Conservation (phyloP, 768 basidiomycete genomes). For the Agrocybe chaxingu region DNA sequence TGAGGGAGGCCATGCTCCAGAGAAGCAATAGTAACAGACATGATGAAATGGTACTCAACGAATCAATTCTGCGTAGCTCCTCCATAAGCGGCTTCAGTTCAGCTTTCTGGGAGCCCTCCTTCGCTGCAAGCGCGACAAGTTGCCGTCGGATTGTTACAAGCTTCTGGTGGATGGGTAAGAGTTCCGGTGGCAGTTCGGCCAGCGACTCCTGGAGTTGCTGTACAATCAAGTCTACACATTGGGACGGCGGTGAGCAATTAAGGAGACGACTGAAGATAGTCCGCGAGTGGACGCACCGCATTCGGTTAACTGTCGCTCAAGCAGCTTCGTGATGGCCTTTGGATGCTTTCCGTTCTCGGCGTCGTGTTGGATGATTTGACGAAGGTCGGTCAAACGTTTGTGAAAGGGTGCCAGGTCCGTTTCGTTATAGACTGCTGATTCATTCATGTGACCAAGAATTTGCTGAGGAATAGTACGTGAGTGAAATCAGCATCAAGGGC, state of each 20-base stretch:
- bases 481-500: background rate
- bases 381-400: conserved; percentile 74
- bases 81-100: conserved; percentile 90
- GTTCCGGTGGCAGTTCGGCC: conserved; percentile 83
- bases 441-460: conserved; percentile 94
- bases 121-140: conserved; percentile 83
- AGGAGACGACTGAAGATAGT: background rate
- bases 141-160: conserved; percentile 86
- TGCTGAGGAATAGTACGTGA: conserved; percentile 47
- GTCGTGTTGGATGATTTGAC: conserved; percentile 83
- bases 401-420: conserved; percentile 87
- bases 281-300: conserved; percentile 63
- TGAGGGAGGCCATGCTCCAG: conserved; percentile 14
- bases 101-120: conserved; percentile 78
- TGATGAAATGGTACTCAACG: conserved; percentile 63
- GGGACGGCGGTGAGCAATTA: background rate
- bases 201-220: conserved; percentile 79
- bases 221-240: conserved; percentile 67
- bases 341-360: conserved; percentile 80
- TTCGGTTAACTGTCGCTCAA: conserved; percentile 88
- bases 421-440: conserved; percentile 92
- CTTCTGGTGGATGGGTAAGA: conserved; percentile 86
- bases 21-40: conserved; percentile 28
- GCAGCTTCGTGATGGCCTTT: conserved; percentile 80
- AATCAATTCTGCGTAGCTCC: conserved; percentile 93